Evolutionary conservation across 129 eudicot species (phyloP).

Genomic region (Flaveria robusta): DNA sequence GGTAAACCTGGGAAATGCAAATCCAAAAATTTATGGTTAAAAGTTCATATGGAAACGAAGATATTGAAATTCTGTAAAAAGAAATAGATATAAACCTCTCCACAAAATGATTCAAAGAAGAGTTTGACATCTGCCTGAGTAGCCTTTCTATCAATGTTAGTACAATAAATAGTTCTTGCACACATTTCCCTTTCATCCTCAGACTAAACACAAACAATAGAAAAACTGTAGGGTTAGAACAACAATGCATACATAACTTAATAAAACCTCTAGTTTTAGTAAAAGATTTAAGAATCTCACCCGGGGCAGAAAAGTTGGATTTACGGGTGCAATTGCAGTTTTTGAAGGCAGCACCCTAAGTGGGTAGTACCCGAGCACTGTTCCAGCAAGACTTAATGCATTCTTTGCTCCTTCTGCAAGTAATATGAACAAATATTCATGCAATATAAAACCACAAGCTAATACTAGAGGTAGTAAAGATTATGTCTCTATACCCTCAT

Average conservation of each 20-base stretch:
- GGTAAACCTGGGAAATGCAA: slow-evolving; percentile 54
- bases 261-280: background rate
- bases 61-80: background rate
- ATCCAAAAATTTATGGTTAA: slow-evolving; percentile 9
- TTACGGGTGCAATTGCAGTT: slow-evolving; percentile 97
- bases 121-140: slow-evolving; percentile 91
- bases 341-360: slow-evolving; percentile 90
- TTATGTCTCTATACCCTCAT: slow-evolving; percentile 56
- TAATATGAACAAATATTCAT: slow-evolving; percentile 18
- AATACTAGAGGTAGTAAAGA: background rate
- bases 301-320: slow-evolving; percentile 78
- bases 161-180: slow-evolving; percentile 86
- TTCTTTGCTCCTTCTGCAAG: slow-evolving; percentile 82
- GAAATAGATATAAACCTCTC: slow-evolving; percentile 66
- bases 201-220: slow-evolving; percentile 42
- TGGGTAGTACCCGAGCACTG: slow-evolving; percentile 90
- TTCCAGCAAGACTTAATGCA: slow-evolving; percentile 83
- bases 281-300: slow-evolving; percentile 41
- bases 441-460: slow-evolving; percentile 15
- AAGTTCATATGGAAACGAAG: slow-evolving; percentile 21
- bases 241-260: background rate
- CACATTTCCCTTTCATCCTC: slow-evolving; percentile 99
- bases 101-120: slow-evolving; percentile 84
- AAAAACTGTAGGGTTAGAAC: slow-evolving; percentile 1
- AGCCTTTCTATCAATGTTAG: slow-evolving; percentile 96